Conservation (phyloP, 2,329 filamentous ascomycete species). For the Penicillium decumbens region DNA sequence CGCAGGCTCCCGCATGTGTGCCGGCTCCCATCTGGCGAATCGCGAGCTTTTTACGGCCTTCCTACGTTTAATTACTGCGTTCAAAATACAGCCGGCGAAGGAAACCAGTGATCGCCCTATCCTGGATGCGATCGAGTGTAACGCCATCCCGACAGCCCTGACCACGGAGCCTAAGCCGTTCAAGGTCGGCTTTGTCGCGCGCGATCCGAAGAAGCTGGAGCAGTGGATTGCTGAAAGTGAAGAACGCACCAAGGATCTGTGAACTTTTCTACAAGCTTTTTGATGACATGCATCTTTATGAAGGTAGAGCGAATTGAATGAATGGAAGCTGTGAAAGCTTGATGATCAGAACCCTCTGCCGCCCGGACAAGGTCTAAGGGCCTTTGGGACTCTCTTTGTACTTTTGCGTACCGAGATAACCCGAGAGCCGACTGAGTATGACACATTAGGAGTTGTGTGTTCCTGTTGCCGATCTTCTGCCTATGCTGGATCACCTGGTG, state of each 20-base stretch:
- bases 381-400: too few species aligned
- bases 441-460: too few species aligned
- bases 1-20: slow-evolving; percentile 60
- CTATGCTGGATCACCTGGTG: too few species aligned
- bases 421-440: too few species aligned
- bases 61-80: slow-evolving; percentile 56
- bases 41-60: slow-evolving; percentile 60
- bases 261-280: slow-evolving; percentile 5
- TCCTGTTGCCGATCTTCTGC: too few species aligned
- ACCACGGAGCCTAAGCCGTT: slow-evolving; percentile 61
- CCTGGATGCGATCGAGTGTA: slow-evolving; percentile 56
- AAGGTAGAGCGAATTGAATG: not conserved
- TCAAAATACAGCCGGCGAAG: slow-evolving; percentile 50
- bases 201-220: slow-evolving; percentile 46
- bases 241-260: slow-evolving; percentile 49
- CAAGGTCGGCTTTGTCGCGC: slow-evolving; percentile 53
- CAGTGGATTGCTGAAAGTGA: slow-evolving; percentile 54
- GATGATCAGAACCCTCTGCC: not conserved
- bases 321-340: not conserved
- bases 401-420: too few species aligned
- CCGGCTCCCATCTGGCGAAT: slow-evolving; percentile 60
- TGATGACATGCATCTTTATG: not conserved
- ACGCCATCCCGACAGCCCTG: slow-evolving; percentile 53
- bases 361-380: too few species aligned
- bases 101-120: slow-evolving; percentile 49